phyloP scores from a whole-genome alignment of 2,329 filamentous ascomycete genomes.

The Xylariaceae sp. region DNA sequence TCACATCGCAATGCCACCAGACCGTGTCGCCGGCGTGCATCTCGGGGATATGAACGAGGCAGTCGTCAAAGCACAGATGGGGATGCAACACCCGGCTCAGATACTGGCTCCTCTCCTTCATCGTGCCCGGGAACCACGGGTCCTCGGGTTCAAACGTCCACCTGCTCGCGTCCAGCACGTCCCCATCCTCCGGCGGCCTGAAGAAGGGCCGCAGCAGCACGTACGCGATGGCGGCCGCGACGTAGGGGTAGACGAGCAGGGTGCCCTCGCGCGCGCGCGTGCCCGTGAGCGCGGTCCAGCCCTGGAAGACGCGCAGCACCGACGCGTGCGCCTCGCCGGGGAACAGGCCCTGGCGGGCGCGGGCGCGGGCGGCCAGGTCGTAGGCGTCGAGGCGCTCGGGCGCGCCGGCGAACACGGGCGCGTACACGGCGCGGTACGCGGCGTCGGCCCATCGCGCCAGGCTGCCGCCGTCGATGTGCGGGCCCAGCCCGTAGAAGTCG shows the following conservation, averaged over 20 bases:
- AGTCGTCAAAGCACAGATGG: conserved; percentile 25
- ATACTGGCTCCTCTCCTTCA: conserved; percentile 21
- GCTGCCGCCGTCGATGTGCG: conserved; percentile 36
- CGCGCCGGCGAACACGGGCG: conserved; percentile 27
- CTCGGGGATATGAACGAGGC: conserved; percentile 25
- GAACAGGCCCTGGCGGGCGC: conserved; percentile 27
- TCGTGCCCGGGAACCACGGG: conserved; percentile 27
- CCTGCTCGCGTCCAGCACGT: conserved; percentile 18
- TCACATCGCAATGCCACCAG: conserved; percentile 8
- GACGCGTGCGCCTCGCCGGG: conserved; percentile 28
- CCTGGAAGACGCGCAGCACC: conserved; percentile 32
- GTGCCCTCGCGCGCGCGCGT: conserved; percentile 28
- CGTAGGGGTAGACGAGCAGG: conserved; percentile 30
- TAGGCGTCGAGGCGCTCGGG: conserved; percentile 30
- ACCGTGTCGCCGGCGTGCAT: conserved; percentile 26
- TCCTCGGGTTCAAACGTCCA: conserved; percentile 23
- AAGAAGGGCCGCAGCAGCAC: conserved; percentile 36
- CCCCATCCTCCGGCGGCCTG: conserved; percentile 20
- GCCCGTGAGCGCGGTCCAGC: conserved; percentile 34
- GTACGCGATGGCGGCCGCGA: conserved; percentile 24
- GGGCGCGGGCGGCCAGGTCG: conserved; percentile 27
- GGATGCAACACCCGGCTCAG: conserved; percentile 24
- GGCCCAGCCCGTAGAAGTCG: conserved; percentile 32
- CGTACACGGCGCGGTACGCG: conserved; percentile 29
- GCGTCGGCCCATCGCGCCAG: conserved; percentile 34